Conservation (phyloP, 2,329 filamentous ascomycete species). For the Xylaria sp. region DNA sequence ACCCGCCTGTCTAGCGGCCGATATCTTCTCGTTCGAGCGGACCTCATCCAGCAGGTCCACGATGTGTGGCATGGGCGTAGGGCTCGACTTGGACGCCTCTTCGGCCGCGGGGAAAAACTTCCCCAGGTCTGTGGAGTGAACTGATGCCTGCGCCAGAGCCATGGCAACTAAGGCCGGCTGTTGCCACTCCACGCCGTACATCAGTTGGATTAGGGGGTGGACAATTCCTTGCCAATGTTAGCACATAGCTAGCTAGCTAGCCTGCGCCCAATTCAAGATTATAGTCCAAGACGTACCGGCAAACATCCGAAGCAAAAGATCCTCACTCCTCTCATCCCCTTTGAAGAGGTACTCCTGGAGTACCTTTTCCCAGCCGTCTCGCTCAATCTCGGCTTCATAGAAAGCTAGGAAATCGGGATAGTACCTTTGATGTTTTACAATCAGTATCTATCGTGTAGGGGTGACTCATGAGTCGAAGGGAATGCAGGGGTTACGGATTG, state of each 20-base stretch:
- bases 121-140: constrained; percentile 63
- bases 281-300: constrained; percentile 48
- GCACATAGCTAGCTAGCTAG: neutral
- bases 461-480: neutral
- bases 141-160: constrained; percentile 74
- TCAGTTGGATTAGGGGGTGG: constrained; percentile 83
- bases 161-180: constrained; percentile 83
- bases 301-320: constrained; percentile 70
- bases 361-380: constrained; percentile 62
- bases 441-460: constrained; percentile 1
- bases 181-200: constrained; percentile 80
- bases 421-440: constrained; percentile 32
- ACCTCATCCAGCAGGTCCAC: constrained; percentile 65
- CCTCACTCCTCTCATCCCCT: constrained; percentile 65
- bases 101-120: constrained; percentile 59
- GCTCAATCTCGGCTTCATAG: constrained; percentile 73
- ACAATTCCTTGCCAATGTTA: constrained; percentile 57
- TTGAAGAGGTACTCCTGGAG: constrained; percentile 71
- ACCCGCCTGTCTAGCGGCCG: constrained; percentile 51
- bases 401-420: constrained; percentile 78
- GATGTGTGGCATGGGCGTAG: constrained; percentile 47
- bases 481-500: neutral
- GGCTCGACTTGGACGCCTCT: constrained; percentile 41
- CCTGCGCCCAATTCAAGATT: neutral
- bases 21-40: constrained; percentile 58